These are phyloP conservation scores for Meira nashicola DNA, from an alignment of 1,284 basidiomycete species.

Conservation along the genomic window DNA sequence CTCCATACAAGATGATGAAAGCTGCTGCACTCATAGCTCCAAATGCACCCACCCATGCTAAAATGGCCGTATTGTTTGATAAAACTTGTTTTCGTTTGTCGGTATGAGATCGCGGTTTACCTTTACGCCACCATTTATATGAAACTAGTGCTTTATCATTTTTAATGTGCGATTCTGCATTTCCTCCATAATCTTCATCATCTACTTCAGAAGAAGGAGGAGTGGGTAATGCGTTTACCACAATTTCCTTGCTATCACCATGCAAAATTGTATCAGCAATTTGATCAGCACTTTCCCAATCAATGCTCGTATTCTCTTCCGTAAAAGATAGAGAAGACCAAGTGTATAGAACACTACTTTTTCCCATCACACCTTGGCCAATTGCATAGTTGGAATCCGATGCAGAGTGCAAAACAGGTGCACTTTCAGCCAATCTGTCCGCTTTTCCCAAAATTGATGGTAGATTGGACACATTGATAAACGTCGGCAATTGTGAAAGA, in stretches of 20 bases:
- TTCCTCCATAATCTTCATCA: background rate
- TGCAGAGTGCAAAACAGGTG: background rate
- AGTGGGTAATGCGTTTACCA: slow-evolving; percentile 1
- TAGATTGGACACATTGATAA: background rate
- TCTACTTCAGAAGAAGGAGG: slow-evolving; percentile 5
- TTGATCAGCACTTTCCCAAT: background rate
- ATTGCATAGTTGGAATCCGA: background rate
- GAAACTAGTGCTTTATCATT: too few species aligned
- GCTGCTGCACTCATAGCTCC: slow-evolving; percentile 5
- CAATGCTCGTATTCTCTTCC: background rate
- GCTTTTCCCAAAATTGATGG: background rate
- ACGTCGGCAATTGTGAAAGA: slow-evolving; percentile 21
- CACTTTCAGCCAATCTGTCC: background rate
- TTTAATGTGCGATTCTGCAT: background rate
- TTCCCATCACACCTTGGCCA: slow-evolving; percentile 10
- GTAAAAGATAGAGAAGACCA: background rate
- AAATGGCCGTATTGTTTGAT: background rate
- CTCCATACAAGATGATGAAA: slow-evolving; percentile 6
- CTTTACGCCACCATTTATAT: too few species aligned
- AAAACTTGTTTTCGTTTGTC: background rate
- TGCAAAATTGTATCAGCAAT: slow-evolving; percentile 2
- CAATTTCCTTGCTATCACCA: background rate
- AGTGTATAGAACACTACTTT: slow-evolving; percentile 7
- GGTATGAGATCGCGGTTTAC: too few species aligned
- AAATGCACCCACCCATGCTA: slow-evolving; percentile 1